Evolutionary conservation across 2,329 filamentous ascomycete species (phyloP), one percentile per base, ranked within the genome.

Genomic region (Scytalidium lignicola): DNA sequence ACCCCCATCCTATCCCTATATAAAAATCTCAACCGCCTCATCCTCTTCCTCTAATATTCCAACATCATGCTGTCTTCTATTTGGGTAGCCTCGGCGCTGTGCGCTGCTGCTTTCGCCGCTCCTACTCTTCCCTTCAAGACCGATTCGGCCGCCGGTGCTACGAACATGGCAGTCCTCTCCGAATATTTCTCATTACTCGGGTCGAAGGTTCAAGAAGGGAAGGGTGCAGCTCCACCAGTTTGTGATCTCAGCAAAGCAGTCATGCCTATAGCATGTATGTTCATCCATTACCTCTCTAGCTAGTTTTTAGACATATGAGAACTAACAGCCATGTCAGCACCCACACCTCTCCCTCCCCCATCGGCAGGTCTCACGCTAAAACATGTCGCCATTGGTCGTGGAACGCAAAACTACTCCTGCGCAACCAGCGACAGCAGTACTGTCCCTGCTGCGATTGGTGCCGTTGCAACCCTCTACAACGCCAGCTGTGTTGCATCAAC

Each of bases 371-470:
- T 88, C 23, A 72, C 64, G 3, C 75, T 95, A 45, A 78, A 81
- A 63, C 88, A 95, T 68, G 86, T 96, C 48, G 88, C 86, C 63
- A 74, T 96, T 54, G 92, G 92, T 61, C 85, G 89, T 41, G 92
- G 92, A 52, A 93, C 88, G 7, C 85, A 96, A 72, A 96, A 96
- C 77, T 97, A 96, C 74, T 95, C 89, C 46, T 96, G 92, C 74
- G 74, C 79, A 51, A 71, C 76, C 47, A 69, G 69, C 54, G 79
- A 86, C 58, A 64, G 79, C 1, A 78, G 78, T 3, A 78, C 81
- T 0, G 70, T 70, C 0, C 91, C 92, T 13, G 74, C 73, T 9
- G 75, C 83, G 17, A 68, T 74, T 44, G 92, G 92, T 55, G 92
- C 92, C 47, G 64, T 89, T 0, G 92, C 92, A 48, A 84, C 81